Evolutionary conservation across 345 rosid species (phyloP).

Genomic region (Diplotaxis tenuifolia): DNA sequence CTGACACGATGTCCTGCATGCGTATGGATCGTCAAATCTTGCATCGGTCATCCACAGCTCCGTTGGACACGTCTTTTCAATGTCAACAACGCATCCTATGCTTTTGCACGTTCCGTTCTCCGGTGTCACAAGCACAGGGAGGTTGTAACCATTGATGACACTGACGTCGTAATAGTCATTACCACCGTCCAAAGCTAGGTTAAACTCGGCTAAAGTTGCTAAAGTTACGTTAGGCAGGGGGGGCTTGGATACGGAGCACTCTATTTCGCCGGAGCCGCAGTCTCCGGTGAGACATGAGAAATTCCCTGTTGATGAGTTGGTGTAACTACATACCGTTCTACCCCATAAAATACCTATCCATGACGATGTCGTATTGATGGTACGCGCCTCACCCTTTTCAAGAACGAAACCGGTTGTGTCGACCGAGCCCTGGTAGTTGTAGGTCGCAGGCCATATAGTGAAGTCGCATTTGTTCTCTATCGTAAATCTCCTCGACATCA

Average conservation of each 20-base stretch:
- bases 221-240: too few relatives aligned
- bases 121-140: constrained; percentile 29
- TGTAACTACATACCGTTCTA: constrained; percentile 43
- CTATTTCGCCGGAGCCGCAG: constrained; percentile 48
- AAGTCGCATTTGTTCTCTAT: constrained; percentile 50
- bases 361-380: constrained; percentile 31
- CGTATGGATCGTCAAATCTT: constrained; percentile 32
- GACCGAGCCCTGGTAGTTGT: constrained; percentile 36
- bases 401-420: constrained; percentile 54
- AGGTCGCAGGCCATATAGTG: constrained; percentile 59
- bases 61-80: constrained; percentile 50
- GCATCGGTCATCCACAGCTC: constrained; percentile 34
- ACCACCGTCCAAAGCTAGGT: constrained; percentile 35
- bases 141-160: constrained; percentile 38
- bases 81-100: constrained; percentile 35
- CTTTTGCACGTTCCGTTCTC: constrained; percentile 9
- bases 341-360: constrained; percentile 66
- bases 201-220: constrained; percentile 55
- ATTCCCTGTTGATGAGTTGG: background rate
- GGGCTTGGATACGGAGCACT: too few relatives aligned
- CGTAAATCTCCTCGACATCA: constrained; percentile 35
- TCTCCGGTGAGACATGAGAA: constrained; percentile 38
- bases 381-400: constrained; percentile 20
- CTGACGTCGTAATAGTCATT: constrained; percentile 49
- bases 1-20: constrained; percentile 56